A percentile compares a stretch with the other conserved stretches of the same genome.
phyloP scores from a whole-genome alignment of 2,329 filamentous ascomycete genomes.

The Stagonosporopsis vannaccii region DNA sequence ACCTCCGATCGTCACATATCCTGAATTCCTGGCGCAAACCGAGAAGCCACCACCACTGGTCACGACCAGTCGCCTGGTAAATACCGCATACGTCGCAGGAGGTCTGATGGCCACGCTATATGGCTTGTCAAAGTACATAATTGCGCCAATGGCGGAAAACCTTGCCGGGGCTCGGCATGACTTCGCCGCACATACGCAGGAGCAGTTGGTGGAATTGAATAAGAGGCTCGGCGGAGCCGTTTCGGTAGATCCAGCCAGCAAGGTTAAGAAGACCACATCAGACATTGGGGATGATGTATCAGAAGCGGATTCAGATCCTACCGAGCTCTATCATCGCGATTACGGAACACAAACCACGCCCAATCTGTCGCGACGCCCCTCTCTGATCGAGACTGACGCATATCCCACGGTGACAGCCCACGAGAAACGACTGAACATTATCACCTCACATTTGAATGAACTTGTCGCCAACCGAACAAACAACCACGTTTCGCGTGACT shows the following conservation, averaged over 20 bases:
- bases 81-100: constrained; percentile 64
- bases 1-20: constrained; percentile 71
- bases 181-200: constrained; percentile 59
- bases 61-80: constrained; percentile 63
- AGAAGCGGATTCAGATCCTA: constrained; percentile 67
- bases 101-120: constrained; percentile 68
- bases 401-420: constrained; percentile 49
- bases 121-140: constrained; percentile 72
- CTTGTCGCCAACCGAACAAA: constrained; percentile 59
- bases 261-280: constrained; percentile 34
- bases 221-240: constrained; percentile 65
- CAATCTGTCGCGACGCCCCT: constrained; percentile 53
- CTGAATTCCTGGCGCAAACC: constrained; percentile 68
- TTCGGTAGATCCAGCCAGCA: constrained; percentile 64
- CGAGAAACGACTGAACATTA: constrained; percentile 56
- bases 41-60: constrained; percentile 66
- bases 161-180: constrained; percentile 65
- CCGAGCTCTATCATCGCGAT: constrained; percentile 82
- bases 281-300: constrained; percentile 51
- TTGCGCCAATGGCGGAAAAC: constrained; percentile 66
- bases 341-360: constrained; percentile 78
- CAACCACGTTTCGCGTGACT: constrained; percentile 59
- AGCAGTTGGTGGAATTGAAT: constrained; percentile 64
- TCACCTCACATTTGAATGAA: constrained; percentile 60
- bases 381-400: constrained; percentile 30